These are phyloP conservation scores for Mucor circinelloides DNA, from an alignment of 371 early-diverging fungal species.

Conservation along the genomic window DNA sequence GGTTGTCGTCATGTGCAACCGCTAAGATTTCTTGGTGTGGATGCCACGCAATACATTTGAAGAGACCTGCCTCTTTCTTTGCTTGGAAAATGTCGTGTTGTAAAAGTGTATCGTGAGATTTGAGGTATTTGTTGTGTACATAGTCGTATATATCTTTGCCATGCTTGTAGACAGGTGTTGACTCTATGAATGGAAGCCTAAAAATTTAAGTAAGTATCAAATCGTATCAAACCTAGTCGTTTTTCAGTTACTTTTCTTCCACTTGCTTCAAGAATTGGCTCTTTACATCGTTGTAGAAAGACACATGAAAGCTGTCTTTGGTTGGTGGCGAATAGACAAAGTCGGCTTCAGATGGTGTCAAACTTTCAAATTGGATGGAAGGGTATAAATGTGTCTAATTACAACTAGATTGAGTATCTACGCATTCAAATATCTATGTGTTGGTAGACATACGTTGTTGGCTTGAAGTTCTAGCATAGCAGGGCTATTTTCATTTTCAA, in stretches of 20 bases:
- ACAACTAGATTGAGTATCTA: background rate
- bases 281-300: background rate
- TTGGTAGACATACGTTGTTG: background rate
- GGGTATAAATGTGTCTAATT: constrained; percentile 25
- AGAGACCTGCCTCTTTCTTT: constrained; percentile 1
- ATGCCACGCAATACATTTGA: constrained; percentile 57
- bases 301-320: background rate
- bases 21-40: constrained; percentile 54
- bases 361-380: constrained; percentile 13
- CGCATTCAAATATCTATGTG: background rate
- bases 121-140: background rate
- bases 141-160: constrained; percentile 8
- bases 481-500: constrained; percentile 8
- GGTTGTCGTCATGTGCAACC: constrained; percentile 47
- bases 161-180: constrained; percentile 14
- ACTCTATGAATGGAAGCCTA: constrained; percentile 5
- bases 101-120: background rate
- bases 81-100: constrained; percentile 3
- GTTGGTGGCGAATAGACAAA: background rate
- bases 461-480: constrained; percentile 4
- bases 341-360: constrained; percentile 1
- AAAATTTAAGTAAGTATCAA: too few species aligned
- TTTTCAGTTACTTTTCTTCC: constrained; percentile 15
- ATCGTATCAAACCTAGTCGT: too few species aligned
- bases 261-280: background rate